Base-by-base conservation (phyloP, 495 filamentous ascomycete genomes). In the Hypoxylon perforatum region DNA sequence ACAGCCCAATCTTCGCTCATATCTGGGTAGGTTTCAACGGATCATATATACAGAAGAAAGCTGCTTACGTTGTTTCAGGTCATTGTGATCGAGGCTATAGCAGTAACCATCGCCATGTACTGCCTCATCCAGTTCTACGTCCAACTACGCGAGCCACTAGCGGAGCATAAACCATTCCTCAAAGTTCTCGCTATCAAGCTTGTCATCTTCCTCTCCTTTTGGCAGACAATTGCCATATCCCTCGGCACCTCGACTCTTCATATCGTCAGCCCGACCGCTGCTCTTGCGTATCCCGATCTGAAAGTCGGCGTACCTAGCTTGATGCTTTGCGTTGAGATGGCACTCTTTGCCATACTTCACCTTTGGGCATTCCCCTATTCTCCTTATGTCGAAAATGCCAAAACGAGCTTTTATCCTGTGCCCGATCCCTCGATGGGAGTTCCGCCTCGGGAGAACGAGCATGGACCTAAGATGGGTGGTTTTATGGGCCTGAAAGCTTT, bases 131-230 rank as follows among this genome's bases (percentile, higher is more conserved):
- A 96, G 63, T 97, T 96, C 76, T 97, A 96, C 71, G 67, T 90
- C 45, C 92, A 96, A 69, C 77, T 94, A 39, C 87, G 85, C 57
- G 75, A 80, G 8, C 85, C 91, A 53, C 82, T 97, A 19, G 82
- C 83, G n/a, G 80, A 88, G 28, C 84, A 96, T 63, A 79, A 77
- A 15, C 91, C 93, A 1, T 91, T 96, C 60, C 77, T 96, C 54
- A 97, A 97, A 72, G 85, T 97, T 8, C 63, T 92, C 3, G 91
- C 92, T 58, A 96, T 97, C 73, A 97, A 97, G 71, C 85, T 97
- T 36, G 94, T 97, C 65, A 95, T 97, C 75, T 97, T 97, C 82
- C 83, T 97, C 56, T 95, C 91, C 4, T 97, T 97, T 77, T 97
- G 93, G 93, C 94, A 97, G 73, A 86, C 85, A 41, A 84, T 87